Percentiles rank a stretch among this genome's conserved stretches.
phyloP scores from a whole-genome alignment of 495 filamentous ascomycete genomes.

The Umbilicaria muhlenbergii region DNA sequence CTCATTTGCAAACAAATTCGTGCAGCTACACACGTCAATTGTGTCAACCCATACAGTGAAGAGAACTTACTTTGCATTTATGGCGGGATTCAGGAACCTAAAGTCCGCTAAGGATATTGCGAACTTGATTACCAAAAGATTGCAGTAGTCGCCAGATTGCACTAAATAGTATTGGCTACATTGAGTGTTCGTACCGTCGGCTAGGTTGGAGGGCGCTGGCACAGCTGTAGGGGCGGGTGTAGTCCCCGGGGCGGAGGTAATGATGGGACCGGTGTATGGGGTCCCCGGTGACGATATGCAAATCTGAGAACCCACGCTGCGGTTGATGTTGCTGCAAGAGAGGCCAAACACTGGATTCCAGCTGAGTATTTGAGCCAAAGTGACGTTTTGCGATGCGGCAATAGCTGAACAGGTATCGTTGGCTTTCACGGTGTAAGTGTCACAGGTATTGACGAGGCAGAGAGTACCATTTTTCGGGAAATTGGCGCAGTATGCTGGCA shows the following conservation, averaged over 20 bases:
- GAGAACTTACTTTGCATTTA: conserved; percentile 19
- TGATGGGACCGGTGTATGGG: too few species aligned
- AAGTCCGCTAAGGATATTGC: conserved; percentile 16
- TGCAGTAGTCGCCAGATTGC: conserved; percentile 16
- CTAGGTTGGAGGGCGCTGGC: conserved; percentile 5
- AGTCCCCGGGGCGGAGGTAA: too few species aligned
- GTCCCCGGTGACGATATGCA: neutral
- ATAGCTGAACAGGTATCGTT: conserved; percentile 8
- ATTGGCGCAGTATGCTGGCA: conserved; percentile 5
- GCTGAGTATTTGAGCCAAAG: neutral
- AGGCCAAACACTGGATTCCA: too few species aligned
- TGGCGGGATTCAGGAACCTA: conserved; percentile 13
- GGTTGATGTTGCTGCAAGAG: too few species aligned
- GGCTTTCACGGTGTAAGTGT: neutral
- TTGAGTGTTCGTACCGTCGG: neutral
- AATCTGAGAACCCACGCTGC: too few species aligned
- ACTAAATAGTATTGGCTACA: conserved; percentile 13
- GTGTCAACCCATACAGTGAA: too few species aligned
- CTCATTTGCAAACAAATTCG: conserved; percentile 14
- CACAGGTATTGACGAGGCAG: conserved; percentile 3
- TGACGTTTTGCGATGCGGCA: conserved; percentile 1
- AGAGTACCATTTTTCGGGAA: conserved; percentile 10
- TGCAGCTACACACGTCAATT: too few species aligned
- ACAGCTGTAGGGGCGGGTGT: too few species aligned
- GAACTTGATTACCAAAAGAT: conserved; percentile 12